Evolutionary conservation across 306 rosid genomes (phyloP), one percentile per base, ranked within the genome.

Genomic region (Hippophae tibetana): DNA sequence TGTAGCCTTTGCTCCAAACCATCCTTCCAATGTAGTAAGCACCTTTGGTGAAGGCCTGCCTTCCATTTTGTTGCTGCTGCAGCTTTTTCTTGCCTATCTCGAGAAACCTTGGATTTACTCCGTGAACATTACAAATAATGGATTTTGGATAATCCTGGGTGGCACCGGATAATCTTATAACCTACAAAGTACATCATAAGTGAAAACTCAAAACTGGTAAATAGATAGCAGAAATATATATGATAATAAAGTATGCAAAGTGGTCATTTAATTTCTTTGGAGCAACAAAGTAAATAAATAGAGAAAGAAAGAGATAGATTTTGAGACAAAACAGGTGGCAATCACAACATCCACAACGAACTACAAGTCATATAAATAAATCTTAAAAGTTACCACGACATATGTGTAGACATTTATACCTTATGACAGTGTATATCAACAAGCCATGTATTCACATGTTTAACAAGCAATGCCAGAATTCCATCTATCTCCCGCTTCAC

Each of bases 401-500:
- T 74, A 89, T 31, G 5, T 4, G 2, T 4, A 31, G 3, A 31
- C 38, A 31, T 31, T 2, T 31, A 31, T 4, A 31, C 99, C 99
- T 80, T 87, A 81, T 87, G 96, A 76, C 99, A 92, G 44, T 92
- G 85, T 66, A 92, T 82, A 48, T 83, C 62, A 62, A 92, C 99
- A 70, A 92, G 89, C 99, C 99, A 92, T 51, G 67, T 80, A 64
- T 92, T 92, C 47, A 82, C 5, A 63, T 78, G 61, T 77, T 79
- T 89, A 54, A 92, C 82, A 58, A 92, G 54, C 78, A 80, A 79
- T 42, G 99, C 80, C 82, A 71, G 78, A 62, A 82, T 6, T 75
- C 99, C 99, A 48, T 88, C 85, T 86, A 75, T 92, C 83, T 92
- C 99, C 70, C 99, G 75, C 85, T 82, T 87, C 81, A 87, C 99